Conservation (phyloP, 2,329 filamentous ascomycete genomes). For the Fusarium sp. region DNA sequence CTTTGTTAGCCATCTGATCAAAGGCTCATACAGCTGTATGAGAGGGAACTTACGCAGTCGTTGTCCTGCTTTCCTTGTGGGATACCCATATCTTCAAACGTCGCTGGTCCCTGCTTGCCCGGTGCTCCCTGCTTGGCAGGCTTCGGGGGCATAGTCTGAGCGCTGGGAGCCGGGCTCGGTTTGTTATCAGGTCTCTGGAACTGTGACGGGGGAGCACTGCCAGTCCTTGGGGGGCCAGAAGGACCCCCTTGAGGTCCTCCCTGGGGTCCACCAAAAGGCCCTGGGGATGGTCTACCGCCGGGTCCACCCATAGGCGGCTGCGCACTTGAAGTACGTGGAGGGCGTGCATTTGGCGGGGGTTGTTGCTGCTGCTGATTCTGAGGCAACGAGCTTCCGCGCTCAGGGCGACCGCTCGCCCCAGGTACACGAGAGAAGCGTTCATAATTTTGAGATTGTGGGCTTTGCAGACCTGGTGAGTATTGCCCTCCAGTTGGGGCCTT, state of each 20-base stretch:
- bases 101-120: slow-evolving; percentile 82
- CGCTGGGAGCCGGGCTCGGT: slow-evolving; percentile 49
- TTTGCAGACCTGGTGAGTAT: slow-evolving; percentile 38
- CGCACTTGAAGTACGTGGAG: slow-evolving; percentile 42
- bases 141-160: slow-evolving; percentile 55
- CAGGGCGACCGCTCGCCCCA: slow-evolving; percentile 48
- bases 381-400: slow-evolving; percentile 52
- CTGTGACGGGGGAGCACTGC: slow-evolving; percentile 54
- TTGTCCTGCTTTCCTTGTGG: slow-evolving; percentile 83
- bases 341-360: slow-evolving; percentile 24
- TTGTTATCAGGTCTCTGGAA: slow-evolving; percentile 46
- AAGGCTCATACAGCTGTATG: not conserved
- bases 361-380: slow-evolving; percentile 29
- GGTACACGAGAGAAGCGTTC: slow-evolving; percentile 51
- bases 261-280: slow-evolving; percentile 34
- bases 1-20: slow-evolving; percentile 1
- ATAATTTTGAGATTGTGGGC: slow-evolving; percentile 42
- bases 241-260: slow-evolving; percentile 33
- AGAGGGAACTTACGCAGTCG: slow-evolving; percentile 79
- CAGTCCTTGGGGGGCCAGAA: slow-evolving; percentile 47
- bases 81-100: slow-evolving; percentile 98
- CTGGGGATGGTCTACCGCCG: slow-evolving; percentile 42
- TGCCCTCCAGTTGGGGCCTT: slow-evolving; percentile 44
- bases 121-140: slow-evolving; percentile 75
- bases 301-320: slow-evolving; percentile 41